phyloP scores from a whole-genome alignment of 805 yeast genomes.

The Pichia thaimueangensis region DNA sequence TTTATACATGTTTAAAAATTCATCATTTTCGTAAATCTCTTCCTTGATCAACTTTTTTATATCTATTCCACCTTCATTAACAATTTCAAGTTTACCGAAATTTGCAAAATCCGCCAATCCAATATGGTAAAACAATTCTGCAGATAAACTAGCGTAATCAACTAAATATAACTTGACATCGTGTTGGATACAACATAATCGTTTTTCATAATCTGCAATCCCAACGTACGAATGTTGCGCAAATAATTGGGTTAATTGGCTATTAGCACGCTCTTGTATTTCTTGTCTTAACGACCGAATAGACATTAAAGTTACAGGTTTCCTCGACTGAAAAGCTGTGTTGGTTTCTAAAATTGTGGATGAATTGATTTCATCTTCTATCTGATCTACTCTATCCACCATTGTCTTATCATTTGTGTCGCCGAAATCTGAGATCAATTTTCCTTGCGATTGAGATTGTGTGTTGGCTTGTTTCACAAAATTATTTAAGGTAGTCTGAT shows the following conservation, averaged over 20 bases:
- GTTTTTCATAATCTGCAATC: conserved; percentile 59
- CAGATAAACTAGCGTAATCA: conserved; percentile 67
- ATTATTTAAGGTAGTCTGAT: conserved; percentile 48
- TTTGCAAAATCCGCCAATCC: conserved; percentile 74
- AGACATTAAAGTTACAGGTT: conserved; percentile 10
- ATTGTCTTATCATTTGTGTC: background rate
- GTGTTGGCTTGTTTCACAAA: conserved; percentile 19
- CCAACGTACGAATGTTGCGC: conserved; percentile 74
- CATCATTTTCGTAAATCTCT: conserved; percentile 29
- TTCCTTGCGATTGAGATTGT: background rate
- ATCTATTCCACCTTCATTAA: conserved; percentile 22
- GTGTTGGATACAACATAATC: conserved; percentile 79
- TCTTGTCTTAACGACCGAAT: conserved; percentile 47
- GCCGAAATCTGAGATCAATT: background rate
- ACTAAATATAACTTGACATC: conserved; percentile 72
- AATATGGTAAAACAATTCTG: conserved; percentile 74
- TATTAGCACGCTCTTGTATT: conserved; percentile 40
- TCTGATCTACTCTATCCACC: background rate
- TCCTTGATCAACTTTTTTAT: conserved; percentile 32
- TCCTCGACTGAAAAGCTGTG: conserved; percentile 2
- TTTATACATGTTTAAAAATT: conserved; percentile 3
- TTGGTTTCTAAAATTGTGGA: conserved; percentile 4
- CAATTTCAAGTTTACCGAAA: conserved; percentile 55
- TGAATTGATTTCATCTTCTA: background rate
- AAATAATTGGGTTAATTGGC: conserved; percentile 59